These are phyloP conservation scores for Dacryopinax spathularia DNA, from an alignment of 768 basidiomycete genomes.

Conservation along the genomic window DNA sequence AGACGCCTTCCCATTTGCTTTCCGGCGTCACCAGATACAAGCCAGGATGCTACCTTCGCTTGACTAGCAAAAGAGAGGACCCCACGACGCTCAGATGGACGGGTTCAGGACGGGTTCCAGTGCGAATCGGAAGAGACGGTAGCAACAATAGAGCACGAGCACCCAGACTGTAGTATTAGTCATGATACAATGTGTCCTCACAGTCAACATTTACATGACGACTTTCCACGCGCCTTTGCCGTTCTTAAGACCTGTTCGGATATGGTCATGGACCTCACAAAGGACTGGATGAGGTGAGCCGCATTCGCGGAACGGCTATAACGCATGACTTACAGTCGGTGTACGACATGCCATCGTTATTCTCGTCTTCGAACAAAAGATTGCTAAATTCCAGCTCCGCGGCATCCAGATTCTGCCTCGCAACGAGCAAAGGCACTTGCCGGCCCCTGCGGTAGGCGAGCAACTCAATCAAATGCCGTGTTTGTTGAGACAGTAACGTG, in stretches of 20 bases:
- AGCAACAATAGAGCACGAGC: no score
- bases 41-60: no score
- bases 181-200: no score
- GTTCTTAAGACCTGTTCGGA: conserved; percentile 71
- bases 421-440: conserved; percentile 41
- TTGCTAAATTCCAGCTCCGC: conserved; percentile 92
- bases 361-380: conserved; percentile 92
- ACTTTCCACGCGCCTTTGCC: conserved; percentile 48
- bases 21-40: no score
- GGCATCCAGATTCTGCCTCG: conserved; percentile 85
- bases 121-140: no score
- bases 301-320: not conserved
- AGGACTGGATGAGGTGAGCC: not conserved
- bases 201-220: no score
- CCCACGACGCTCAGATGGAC: no score
- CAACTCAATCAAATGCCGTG: conserved; percentile 69
- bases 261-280: conserved; percentile 40
- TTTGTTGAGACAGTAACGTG: conserved; percentile 66
- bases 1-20: not conserved
- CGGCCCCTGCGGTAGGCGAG: conserved; percentile 39
- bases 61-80: no score
- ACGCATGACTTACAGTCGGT: conserved; percentile 53
- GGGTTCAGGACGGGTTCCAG: no score
- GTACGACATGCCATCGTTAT: conserved; percentile 89
- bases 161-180: no score